Evolutionary conservation across 2,329 filamentous ascomycete species (phyloP).

Genomic region (Alternaria sp.): DNA sequence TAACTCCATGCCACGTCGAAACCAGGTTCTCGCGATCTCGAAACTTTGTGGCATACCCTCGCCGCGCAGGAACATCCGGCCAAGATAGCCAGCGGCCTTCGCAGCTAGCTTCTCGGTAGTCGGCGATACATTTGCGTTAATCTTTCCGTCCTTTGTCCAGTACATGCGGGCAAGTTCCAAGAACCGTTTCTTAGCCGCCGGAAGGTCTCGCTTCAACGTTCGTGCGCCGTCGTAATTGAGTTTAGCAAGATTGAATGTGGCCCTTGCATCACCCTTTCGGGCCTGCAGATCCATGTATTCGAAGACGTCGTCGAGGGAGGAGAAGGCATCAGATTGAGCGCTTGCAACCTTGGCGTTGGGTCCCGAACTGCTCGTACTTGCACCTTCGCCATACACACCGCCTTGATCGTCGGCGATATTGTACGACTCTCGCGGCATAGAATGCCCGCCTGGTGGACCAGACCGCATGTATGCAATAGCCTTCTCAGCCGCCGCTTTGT

Average conservation of each 20-base stretch:
- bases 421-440: conserved; percentile 79
- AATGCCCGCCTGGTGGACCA: conserved; percentile 87
- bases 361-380: conserved; percentile 88
- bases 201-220: conserved; percentile 76
- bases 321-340: conserved; percentile 80
- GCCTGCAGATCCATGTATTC: conserved; percentile 93
- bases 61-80: conserved; percentile 87
- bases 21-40: conserved; percentile 80
- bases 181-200: conserved; percentile 81
- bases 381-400: conserved; percentile 94
- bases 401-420: conserved; percentile 89
- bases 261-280: conserved; percentile 86
- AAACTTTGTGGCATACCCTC: conserved; percentile 85
- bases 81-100: conserved; percentile 87
- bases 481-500: conserved; percentile 93
- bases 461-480: conserved; percentile 87
- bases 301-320: conserved; percentile 89
- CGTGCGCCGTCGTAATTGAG: conserved; percentile 89
- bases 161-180: conserved; percentile 79
- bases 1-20: conserved; percentile 77
- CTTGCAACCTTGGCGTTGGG: conserved; percentile 78
- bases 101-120: conserved; percentile 80
- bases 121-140: conserved; percentile 73
- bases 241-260: conserved; percentile 84
- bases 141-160: conserved; percentile 82